A percentile compares a stretch with the other conserved stretches of the same genome.
Evolutionary conservation across 2,329 filamentous ascomycete species (phyloP).

Genomic region (Sphaerulina vaccinii): DNA sequence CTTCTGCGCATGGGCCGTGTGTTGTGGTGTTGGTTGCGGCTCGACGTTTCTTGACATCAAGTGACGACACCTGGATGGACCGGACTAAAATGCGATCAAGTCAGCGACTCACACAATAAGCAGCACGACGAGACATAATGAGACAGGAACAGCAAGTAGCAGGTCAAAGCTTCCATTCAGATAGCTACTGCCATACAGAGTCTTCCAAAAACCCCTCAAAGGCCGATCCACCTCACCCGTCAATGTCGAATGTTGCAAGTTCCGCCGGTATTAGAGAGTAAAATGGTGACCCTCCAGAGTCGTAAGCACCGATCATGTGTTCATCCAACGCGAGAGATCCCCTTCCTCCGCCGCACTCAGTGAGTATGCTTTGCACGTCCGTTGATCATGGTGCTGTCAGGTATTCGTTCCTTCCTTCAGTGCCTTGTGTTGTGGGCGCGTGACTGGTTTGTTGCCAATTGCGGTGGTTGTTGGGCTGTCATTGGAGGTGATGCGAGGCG

Average conservation of each 20-base stretch:
- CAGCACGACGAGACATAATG: not conserved
- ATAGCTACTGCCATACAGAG: constrained; percentile 20
- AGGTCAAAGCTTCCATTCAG: constrained; percentile 22
- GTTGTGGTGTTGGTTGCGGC: no score
- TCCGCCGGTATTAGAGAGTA: constrained; percentile 34
- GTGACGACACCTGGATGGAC: no score
- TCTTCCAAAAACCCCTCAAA: constrained; percentile 29
- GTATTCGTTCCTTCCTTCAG: constrained; percentile 37
- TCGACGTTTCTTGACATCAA: no score
- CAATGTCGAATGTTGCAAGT: constrained; percentile 6
- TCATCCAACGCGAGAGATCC: constrained; percentile 22
- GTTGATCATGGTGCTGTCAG: constrained; percentile 33
- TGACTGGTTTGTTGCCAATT: constrained; percentile 29
- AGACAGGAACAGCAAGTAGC: constrained; percentile 4
- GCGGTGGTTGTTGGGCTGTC: constrained; percentile 29
- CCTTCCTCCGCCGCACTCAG: constrained; percentile 24
- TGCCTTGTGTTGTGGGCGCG: constrained; percentile 34
- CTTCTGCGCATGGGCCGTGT: no score
- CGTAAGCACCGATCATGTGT: constrained; percentile 19
- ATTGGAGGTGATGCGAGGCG: constrained; percentile 40
- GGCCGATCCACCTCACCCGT: constrained; percentile 16
- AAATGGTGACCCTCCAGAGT: constrained; percentile 13
- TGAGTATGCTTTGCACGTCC: constrained; percentile 13
- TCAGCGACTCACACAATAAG: no score
- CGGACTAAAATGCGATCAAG: no score